A percentile compares a stretch with the other conserved stretches of the same genome.
Conservation (phyloP, 495 filamentous ascomycete genomes). For the Neurospora sp. region DNA sequence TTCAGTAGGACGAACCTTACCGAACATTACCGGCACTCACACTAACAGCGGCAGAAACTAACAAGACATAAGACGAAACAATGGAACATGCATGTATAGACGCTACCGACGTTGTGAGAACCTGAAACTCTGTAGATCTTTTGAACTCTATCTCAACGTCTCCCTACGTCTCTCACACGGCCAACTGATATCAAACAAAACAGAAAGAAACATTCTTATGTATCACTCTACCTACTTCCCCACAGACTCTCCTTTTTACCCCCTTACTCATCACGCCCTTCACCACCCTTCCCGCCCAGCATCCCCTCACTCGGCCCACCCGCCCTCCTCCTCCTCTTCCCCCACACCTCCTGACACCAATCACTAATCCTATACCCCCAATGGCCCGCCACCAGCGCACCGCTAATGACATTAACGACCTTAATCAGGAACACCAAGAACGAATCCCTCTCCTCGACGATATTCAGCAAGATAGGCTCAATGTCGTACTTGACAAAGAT, state of each 20-base stretch:
- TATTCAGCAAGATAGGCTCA: slow-evolving; percentile 81
- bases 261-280: neutral
- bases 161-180: neutral
- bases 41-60: neutral
- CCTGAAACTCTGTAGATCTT: neutral
- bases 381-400: slow-evolving; percentile 50
- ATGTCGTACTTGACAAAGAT: slow-evolving; percentile 99
- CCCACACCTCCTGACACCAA: slow-evolving; percentile 39
- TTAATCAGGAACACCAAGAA: slow-evolving; percentile 67
- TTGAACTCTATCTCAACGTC: neutral
- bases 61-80: neutral
- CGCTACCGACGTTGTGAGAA: neutral
- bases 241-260: neutral
- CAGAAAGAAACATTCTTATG: neutral
- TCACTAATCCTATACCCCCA: slow-evolving; percentile 49
- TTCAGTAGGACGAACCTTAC: neutral
- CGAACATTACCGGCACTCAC: neutral
- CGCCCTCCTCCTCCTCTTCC: slow-evolving; percentile 34
- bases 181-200: neutral
- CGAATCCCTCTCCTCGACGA: slow-evolving; percentile 70
- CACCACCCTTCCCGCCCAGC: slow-evolving; percentile 26
- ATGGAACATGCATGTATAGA: neutral
- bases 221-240: neutral
- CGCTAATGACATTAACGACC: slow-evolving; percentile 52
- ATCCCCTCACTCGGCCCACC: slow-evolving; percentile 45